Evolutionary conservation across 352 stramenopile species (phyloP), one percentile per base, ranked within the genome.

Genomic region (Peronospora farinosa): DNA sequence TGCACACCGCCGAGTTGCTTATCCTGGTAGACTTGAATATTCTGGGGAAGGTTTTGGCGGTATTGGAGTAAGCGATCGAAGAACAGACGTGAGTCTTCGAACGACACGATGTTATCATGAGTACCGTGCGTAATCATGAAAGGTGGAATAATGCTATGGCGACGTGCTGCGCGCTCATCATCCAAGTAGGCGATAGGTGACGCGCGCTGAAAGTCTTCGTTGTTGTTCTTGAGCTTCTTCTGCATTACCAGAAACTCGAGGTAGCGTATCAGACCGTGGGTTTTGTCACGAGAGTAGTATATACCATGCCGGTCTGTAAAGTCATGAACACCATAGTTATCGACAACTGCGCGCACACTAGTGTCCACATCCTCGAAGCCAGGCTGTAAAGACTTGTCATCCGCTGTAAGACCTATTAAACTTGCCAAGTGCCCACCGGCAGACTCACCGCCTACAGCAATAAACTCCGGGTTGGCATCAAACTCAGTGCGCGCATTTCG

Each of bases 331-430:
- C 72, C 69, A 30, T 78, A 86, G 39, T 70, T 69, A 33, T 86
- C 74, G 21, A 84, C 47, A 17, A 74, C 73, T 11, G 55, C 72
- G n/a, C 65, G 61, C 17, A 84, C 69, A 40, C 72, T 81, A n/a
- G 69, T 82, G 47, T 86, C 72, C 2, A 79, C 69, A 17, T 77
- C 61, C 45, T 86, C 72, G 33, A 84, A 84, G 21, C 74, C 69
- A 2, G 74, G 72, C 31, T 84, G 72, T 1, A 84, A 60, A 8
- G 54, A 64, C 50, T 68, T 78, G 12, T 80, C 71, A 27, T 63
- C 50, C 0, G 72, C 47, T 16, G 72, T 83, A 4, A 86, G 52
- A 15, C 67, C 69, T 5, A 86, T 40, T 10, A 86, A 63, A 45
- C 62, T 65, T 27, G 72, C 67, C 33, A 86, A 44, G 39, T 86